Percentiles rank a stretch among this genome's conserved stretches.
These are phyloP conservation scores for Diaporthe vexans DNA, from an alignment of 2,329 filamentous ascomycete genomes.

Conservation along the genomic window DNA sequence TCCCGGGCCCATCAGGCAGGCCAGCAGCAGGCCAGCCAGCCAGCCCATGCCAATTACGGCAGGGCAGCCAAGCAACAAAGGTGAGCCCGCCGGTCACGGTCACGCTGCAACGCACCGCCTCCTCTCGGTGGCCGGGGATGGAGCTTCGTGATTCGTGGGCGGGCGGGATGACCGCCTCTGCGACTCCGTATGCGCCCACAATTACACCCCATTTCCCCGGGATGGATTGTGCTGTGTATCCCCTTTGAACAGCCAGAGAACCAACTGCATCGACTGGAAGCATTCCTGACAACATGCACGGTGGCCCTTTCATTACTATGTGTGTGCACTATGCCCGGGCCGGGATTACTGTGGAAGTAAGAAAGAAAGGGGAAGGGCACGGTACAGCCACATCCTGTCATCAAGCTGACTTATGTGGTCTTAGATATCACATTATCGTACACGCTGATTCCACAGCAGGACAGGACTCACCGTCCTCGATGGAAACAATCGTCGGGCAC, in stretches of 20 bases:
- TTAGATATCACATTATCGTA: neutral
- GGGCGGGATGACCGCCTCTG: slow-evolving; percentile 10
- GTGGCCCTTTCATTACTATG: neutral
- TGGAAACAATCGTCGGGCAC: neutral
- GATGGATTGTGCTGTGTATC: slow-evolving; percentile 2
- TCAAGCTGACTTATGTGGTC: neutral
- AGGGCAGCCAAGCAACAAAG: neutral
- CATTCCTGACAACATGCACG: neutral
- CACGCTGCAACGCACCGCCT: slow-evolving; percentile 24
- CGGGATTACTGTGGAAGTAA: neutral
- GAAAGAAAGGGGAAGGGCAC: neutral
- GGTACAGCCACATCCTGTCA: neutral
- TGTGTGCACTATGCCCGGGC: neutral
- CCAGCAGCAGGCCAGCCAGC: too few species aligned
- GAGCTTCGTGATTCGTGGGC: slow-evolving; percentile 23
- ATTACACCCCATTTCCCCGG: slow-evolving; percentile 3
- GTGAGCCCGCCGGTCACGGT: slow-evolving; percentile 14
- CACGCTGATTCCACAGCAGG: neutral
- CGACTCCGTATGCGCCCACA: neutral
- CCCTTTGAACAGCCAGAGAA: neutral
- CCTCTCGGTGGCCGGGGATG: slow-evolving; percentile 12
- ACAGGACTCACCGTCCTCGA: slow-evolving; percentile 2
- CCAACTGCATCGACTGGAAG: neutral
- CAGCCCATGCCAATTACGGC: neutral
- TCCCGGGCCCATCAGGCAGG: slow-evolving; percentile 7